Evolutionary conservation across 202 grass and related monocot genomes (phyloP).

Genomic region (Eragrostis tef): DNA sequence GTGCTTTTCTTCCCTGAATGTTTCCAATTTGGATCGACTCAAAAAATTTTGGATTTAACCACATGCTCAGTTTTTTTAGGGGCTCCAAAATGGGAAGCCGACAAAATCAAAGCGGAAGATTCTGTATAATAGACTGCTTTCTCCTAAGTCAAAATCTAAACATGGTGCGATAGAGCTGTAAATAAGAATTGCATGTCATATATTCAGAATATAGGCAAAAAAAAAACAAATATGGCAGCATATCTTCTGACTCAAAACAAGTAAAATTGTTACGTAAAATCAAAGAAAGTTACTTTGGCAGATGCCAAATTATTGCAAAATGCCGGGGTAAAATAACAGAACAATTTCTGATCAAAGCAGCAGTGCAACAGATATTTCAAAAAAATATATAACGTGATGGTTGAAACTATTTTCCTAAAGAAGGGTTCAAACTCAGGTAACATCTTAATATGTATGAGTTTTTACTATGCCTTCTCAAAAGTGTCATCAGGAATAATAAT

Average conservation of each 20-base stretch:
- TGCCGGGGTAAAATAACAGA: neutral
- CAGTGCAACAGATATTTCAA: neutral
- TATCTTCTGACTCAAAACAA: neutral
- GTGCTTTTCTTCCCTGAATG: neutral
- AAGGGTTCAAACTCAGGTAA: neutral
- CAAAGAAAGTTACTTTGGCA: slow-evolving; percentile 9
- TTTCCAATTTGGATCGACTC: neutral
- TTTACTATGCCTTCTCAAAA: neutral
- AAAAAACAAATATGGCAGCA: neutral
- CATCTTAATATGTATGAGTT: neutral
- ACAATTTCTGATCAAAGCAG: neutral
- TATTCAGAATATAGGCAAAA: neutral
- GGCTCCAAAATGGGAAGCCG: neutral
- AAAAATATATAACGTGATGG: neutral
- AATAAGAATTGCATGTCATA: too few relatives aligned
- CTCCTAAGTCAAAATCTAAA: too few relatives aligned
- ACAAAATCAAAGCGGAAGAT: neutral
- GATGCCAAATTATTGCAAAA: neutral
- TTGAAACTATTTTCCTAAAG: slow-evolving; percentile 4
- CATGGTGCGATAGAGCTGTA: too few relatives aligned
- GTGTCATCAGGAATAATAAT: neutral
- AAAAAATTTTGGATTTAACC: neutral
- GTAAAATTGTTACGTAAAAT: neutral
- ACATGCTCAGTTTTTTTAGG: neutral
- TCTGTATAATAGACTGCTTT: neutral